Conservation (phyloP, 1,139 yeast genomes). For the Debaryomyces fabryi region DNA sequence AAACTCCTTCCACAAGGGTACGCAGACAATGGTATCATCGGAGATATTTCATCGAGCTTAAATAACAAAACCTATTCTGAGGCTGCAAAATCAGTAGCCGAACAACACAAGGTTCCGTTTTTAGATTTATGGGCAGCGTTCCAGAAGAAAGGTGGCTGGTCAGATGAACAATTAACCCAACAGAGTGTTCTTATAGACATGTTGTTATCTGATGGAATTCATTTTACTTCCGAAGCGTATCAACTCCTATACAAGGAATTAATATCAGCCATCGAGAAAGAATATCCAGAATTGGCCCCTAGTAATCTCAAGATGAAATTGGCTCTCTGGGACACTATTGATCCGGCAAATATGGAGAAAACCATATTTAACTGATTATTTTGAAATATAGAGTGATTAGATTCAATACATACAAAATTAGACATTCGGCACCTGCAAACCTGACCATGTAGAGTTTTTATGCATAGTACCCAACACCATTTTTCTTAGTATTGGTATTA, state of each 20-base stretch:
- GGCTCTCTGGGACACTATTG: conserved; percentile 19
- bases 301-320: conserved; percentile 34
- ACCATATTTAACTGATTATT: not conserved
- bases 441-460: too few relatives aligned
- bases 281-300: conserved; percentile 53
- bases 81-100: conserved; percentile 50
- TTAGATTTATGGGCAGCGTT: conserved; percentile 56
- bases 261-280: conserved; percentile 33
- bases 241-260: conserved; percentile 50
- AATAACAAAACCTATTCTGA: conserved; percentile 51
- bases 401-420: not conserved
- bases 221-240: conserved; percentile 65
- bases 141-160: conserved; percentile 21
- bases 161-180: conserved; percentile 15
- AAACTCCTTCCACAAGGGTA: conserved; percentile 11
- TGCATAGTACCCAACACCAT: too few relatives aligned
- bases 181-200: conserved; percentile 19
- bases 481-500: not conserved
- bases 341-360: conserved; percentile 4
- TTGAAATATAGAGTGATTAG: not conserved
- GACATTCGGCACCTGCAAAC: too few relatives aligned
- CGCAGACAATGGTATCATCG: conserved; percentile 11
- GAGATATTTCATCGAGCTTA: conserved; percentile 23
- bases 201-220: conserved; percentile 62
- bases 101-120: conserved; percentile 48